These are phyloP conservation scores for Microbotryum scabiosae DNA, from an alignment of 1,284 basidiomycete genomes.

Conservation along the genomic window DNA sequence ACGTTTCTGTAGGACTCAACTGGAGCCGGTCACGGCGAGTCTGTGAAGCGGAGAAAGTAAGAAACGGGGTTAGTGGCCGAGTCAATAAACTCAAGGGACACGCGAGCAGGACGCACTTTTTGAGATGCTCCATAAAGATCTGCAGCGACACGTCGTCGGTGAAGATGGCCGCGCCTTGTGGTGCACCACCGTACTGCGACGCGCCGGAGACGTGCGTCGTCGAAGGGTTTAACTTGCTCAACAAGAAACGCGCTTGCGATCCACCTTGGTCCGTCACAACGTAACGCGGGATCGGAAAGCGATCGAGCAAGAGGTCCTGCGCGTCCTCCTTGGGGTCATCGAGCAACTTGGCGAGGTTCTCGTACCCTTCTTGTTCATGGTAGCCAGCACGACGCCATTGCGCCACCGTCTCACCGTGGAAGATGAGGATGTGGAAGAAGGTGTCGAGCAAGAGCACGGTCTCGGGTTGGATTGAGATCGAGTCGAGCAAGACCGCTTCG, in stretches of 20 bases:
- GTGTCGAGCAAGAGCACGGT: conserved; percentile 97
- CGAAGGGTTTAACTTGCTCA: conserved; percentile 93
- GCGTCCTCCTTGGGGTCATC: conserved; percentile 65
- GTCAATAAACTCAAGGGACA: neutral
- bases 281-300: conserved; percentile 94
- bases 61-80: neutral
- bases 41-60: neutral
- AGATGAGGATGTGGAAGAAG: conserved; percentile 99
- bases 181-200: conserved; percentile 27
- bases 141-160: conserved; percentile 97
- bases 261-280: conserved; percentile 97
- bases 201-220: conserved; percentile 87
- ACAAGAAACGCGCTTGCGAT: conserved; percentile 91
- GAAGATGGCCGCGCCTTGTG: conserved; percentile 80
- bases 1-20: conserved; percentile 1
- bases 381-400: conserved; percentile 99
- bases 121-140: conserved; percentile 76
- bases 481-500: conserved; percentile 92
- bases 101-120: conserved; percentile 30
- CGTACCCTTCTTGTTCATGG: conserved; percentile 97
- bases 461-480: conserved; percentile 93
- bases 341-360: conserved; percentile 93
- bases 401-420: conserved; percentile 95
- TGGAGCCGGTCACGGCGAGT: conserved; percentile 27
- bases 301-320: conserved; percentile 85